Conservation (phyloP, 768 basidiomycete genomes). For the Kwoniella heveanensis region DNA sequence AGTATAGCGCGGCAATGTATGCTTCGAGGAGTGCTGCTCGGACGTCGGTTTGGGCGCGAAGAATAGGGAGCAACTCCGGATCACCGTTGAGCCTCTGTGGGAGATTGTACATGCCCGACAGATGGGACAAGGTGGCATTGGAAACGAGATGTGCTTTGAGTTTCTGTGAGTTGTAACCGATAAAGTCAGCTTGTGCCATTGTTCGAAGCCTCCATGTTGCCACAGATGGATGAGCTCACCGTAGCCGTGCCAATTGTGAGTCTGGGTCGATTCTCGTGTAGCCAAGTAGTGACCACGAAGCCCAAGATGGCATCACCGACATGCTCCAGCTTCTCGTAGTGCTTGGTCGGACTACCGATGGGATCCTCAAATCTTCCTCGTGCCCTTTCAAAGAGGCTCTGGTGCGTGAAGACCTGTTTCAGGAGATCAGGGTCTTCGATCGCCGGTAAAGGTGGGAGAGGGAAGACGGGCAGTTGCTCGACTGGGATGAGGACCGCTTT, state of each 20-base stretch:
- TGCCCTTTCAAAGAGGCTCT: slow-evolving; percentile 33
- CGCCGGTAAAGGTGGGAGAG: slow-evolving; percentile 46
- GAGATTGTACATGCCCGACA: slow-evolving; percentile 49
- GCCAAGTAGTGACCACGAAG: slow-evolving; percentile 51
- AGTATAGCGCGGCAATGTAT: slow-evolving; percentile 51
- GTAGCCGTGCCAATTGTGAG: slow-evolving; percentile 49
- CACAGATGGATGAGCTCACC: too few relatives aligned
- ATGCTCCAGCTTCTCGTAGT: slow-evolving; percentile 54
- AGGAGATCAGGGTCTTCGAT: slow-evolving; percentile 35
- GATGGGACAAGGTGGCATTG: slow-evolving; percentile 48
- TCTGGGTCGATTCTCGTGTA: slow-evolving; percentile 46
- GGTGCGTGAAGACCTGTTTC: slow-evolving; percentile 47
- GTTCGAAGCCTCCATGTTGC: too few relatives aligned
- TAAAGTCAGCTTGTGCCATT: too few relatives aligned
- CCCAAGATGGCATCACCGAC: slow-evolving; percentile 51
- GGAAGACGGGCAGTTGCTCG: slow-evolving; percentile 47
- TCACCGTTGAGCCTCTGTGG: slow-evolving; percentile 41
- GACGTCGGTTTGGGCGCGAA: slow-evolving; percentile 41
- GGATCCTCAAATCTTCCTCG: slow-evolving; percentile 45
- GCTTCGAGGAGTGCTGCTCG: slow-evolving; percentile 51
- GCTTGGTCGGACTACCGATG: slow-evolving; percentile 30
- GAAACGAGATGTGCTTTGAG: slow-evolving; percentile 53
- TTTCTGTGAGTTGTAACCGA: slow-evolving; percentile 36
- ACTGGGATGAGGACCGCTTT: slow-evolving; percentile 43
- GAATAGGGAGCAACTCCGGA: slow-evolving; percentile 27